Evolutionary conservation across 371 early-diverging fungal species (phyloP).

Genomic region (Racocetra persica): DNA sequence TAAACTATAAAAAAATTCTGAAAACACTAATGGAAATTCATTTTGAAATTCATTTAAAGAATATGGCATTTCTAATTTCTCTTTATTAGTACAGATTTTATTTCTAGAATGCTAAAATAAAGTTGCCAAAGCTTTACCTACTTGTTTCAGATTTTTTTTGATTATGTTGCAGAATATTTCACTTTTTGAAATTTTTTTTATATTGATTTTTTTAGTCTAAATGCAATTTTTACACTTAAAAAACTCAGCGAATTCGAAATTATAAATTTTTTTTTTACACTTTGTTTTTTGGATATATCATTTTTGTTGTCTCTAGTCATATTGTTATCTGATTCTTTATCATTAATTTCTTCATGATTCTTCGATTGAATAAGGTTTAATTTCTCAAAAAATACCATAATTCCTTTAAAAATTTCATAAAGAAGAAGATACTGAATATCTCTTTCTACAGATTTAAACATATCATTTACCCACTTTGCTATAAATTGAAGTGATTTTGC

Average conservation of each 20-base stretch:
- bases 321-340: too few species aligned
- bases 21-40: not conserved
- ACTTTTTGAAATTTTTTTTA: not conserved
- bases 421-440: too few species aligned
- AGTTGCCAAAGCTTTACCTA: not conserved
- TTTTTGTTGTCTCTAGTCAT: not conserved
- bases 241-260: not conserved
- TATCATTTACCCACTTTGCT: not conserved
- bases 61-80: not conserved
- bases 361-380: too few species aligned
- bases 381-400: too few species aligned
- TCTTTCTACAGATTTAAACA: not conserved
- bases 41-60: constrained; percentile 2
- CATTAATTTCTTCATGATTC: too few species aligned
- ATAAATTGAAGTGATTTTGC: not conserved
- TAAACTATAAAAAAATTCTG: constrained; percentile 27
- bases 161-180: not conserved
- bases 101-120: too few species aligned
- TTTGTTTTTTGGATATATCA: too few species aligned
- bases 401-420: too few species aligned
- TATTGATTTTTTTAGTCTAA: not conserved
- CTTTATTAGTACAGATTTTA: not conserved
- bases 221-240: not conserved
- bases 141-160: not conserved
- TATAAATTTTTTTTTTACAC: too few species aligned